A percentile compares a stretch with the other conserved stretches of the same genome.
Conservation (phyloP, 495 filamentous ascomycete species). For the Hyaloscypha variabilis region DNA sequence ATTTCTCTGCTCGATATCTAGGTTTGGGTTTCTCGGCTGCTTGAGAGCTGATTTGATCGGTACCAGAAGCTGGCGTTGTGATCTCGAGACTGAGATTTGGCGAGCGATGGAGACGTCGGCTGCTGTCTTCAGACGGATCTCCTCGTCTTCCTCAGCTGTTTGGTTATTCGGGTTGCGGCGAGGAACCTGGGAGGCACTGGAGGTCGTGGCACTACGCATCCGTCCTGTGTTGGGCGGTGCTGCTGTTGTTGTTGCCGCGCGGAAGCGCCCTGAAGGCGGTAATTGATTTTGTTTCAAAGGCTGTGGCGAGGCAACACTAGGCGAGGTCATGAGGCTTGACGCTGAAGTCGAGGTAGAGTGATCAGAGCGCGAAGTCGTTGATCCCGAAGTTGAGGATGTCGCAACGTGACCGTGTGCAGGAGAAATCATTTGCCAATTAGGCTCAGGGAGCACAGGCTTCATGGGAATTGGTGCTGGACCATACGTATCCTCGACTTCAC, state of each 20-base stretch:
- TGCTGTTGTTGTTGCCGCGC: slow-evolving; percentile 13
- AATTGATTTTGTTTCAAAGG: background rate
- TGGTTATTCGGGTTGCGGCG: slow-evolving; percentile 25
- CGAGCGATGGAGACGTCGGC: slow-evolving; percentile 62
- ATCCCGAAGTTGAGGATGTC: slow-evolving; percentile 12
- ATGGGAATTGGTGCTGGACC: slow-evolving; percentile 33
- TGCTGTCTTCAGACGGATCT: slow-evolving; percentile 42
- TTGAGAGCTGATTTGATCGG: slow-evolving; percentile 24
- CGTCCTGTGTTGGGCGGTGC: slow-evolving; percentile 3
- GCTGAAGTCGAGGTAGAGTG: slow-evolving; percentile 27
- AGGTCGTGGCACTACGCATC: background rate
- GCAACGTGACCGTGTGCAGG: slow-evolving; percentile 32
- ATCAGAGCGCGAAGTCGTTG: slow-evolving; percentile 31
- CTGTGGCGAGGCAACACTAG: slow-evolving; percentile 10
- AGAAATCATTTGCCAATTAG: slow-evolving; percentile 54
- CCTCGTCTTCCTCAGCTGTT: slow-evolving; percentile 32
- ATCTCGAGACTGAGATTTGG: slow-evolving; percentile 59
- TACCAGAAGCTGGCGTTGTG: slow-evolving; percentile 52
- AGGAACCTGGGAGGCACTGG: background rate
- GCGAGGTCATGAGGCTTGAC: slow-evolving; percentile 21
- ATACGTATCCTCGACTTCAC: slow-evolving; percentile 31
- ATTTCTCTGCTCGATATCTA: background rate
- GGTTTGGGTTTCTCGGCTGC: background rate
- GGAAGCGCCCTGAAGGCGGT: slow-evolving; percentile 12
- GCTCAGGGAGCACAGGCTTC: slow-evolving; percentile 40